Evolutionary conservation across 2,329 filamentous ascomycete genomes (phyloP).

Genomic region (Diaporthe sp.): DNA sequence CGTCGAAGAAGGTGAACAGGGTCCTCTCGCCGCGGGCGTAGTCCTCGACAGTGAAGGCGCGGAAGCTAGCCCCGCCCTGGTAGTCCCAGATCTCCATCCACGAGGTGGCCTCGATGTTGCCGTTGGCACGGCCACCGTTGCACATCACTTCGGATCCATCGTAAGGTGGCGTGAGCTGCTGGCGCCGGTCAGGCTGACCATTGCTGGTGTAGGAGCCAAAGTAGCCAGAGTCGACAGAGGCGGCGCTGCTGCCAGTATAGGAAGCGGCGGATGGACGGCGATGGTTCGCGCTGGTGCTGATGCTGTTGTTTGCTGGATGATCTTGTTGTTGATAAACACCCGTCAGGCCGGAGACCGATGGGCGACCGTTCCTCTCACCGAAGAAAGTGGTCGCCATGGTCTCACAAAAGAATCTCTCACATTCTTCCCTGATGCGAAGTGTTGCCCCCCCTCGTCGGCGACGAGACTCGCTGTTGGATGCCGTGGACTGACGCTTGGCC

Average conservation of each 20-base stretch:
- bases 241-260: conserved; percentile 30
- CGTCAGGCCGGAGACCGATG: conserved; percentile 88
- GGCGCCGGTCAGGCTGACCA: conserved; percentile 44
- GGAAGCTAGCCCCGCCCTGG: conserved; percentile 84
- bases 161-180: conserved; percentile 63
- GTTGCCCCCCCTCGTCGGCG: conserved; percentile 88
- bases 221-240: conserved; percentile 42
- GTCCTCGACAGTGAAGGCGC: conserved; percentile 84
- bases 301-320: conserved; percentile 34
- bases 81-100: conserved; percentile 91
- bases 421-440: conserved; percentile 98
- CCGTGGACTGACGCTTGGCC: conserved; percentile 56
- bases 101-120: conserved; percentile 61
- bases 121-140: conserved; percentile 48
- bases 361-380: conserved; percentile 88
- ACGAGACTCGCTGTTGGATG: conserved; percentile 57
- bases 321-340: conserved; percentile 70
- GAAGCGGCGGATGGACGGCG: conserved; percentile 37
- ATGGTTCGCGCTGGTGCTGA: conserved; percentile 7
- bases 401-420: conserved; percentile 99
- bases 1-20: conserved; percentile 90
- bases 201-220: conserved; percentile 45
- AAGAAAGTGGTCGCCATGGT: conserved; percentile 93
- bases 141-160: conserved; percentile 49
- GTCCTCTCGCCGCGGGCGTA: conserved; percentile 68